phyloP scores from a whole-genome alignment of 768 basidiomycete species.

The Lactarius pseudohatsudake region DNA sequence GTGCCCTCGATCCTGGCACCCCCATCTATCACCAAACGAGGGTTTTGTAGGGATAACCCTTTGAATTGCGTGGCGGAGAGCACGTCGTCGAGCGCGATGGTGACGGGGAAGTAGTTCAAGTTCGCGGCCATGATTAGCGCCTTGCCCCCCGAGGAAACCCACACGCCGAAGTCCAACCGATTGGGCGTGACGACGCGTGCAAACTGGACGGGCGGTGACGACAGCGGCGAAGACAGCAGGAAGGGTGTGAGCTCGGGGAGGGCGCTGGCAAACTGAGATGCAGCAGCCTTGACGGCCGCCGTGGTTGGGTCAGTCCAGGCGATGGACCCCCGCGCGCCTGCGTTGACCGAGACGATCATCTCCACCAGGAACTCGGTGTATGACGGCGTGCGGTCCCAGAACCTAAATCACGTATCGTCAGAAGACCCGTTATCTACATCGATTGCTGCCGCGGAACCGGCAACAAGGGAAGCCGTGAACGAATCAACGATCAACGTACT shows the following conservation, averaged over 20 bases:
- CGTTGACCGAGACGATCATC: constrained; percentile 67
- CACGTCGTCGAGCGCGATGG: constrained; percentile 7
- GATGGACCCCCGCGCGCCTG: constrained; percentile 55
- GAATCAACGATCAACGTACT: constrained; percentile 33
- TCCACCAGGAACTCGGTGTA: constrained; percentile 70
- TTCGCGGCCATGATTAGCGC: constrained; percentile 21
- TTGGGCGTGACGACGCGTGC: constrained; percentile 10
- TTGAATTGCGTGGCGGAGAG: not conserved
- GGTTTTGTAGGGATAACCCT: not conserved
- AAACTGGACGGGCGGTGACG: constrained; percentile 11
- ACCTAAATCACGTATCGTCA: constrained; percentile 39
- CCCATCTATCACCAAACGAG: constrained; percentile 8
- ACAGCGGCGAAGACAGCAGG: constrained; percentile 14
- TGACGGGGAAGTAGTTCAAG: constrained; percentile 14
- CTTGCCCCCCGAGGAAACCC: constrained; percentile 1
- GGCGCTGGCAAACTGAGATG: constrained; percentile 37
- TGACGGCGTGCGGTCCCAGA: constrained; percentile 62
- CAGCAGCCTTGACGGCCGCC: constrained; percentile 40
- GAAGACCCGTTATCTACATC: not conserved
- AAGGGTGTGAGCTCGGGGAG: constrained; percentile 30
- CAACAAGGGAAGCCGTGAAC: not conserved
- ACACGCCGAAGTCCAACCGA: constrained; percentile 24
- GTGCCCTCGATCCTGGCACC: constrained; percentile 7
- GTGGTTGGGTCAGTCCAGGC: constrained; percentile 47
- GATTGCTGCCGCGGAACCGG: not conserved